Evolutionary conservation across 1,139 yeast species (phyloP), one percentile per base, ranked within the genome.

Genomic region (Yamadazyma atlantica): DNA sequence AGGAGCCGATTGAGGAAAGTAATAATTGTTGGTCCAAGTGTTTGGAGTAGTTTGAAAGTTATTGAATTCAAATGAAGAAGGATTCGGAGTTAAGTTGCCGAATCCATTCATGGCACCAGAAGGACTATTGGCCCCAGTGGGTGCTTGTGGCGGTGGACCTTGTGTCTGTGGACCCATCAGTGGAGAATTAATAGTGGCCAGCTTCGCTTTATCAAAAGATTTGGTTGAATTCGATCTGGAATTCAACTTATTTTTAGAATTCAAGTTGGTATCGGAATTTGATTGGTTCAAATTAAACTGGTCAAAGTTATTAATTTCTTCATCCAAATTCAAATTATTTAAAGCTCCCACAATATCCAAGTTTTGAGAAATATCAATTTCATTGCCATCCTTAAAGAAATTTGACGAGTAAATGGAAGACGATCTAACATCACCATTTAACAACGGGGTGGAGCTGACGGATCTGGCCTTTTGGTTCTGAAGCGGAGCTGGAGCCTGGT

Each of bases 291-390:
- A 36, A 23, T 37, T 38, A 25, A 32, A 36, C 10, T 37, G 39
- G 31, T 41, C 45, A 30, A 39, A 43, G 31, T 41, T 39, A 27
- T 30, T 34, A 22, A 45, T 39, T 13, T 66, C 74, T 19, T 62
- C 73, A 41, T 68, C 73, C 42, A 69, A 57, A 46, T 68, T 62
- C 33, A 70, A 58, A 34, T 60, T 66, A 30, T 63, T 64, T 30
- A 69, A 54, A 7, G 75, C 73, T 6, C 71, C 74, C 24, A 69
- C 73, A 28, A 69, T 66, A 41, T 69, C 75, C 46, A 69, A 58
- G 32, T 58, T 57, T 15, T 34, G 36, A 10, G 16, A 32, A 15
- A 16, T 15, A 4, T 55, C 36, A 32, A 31, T 35, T 37, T 54
- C 58, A 34, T 51, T 46, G 12, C 64, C 60, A 27, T 55, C 38